phyloP scores from a whole-genome alignment of 192 early-diverging fungal species.

The Coemansia sp. region DNA sequence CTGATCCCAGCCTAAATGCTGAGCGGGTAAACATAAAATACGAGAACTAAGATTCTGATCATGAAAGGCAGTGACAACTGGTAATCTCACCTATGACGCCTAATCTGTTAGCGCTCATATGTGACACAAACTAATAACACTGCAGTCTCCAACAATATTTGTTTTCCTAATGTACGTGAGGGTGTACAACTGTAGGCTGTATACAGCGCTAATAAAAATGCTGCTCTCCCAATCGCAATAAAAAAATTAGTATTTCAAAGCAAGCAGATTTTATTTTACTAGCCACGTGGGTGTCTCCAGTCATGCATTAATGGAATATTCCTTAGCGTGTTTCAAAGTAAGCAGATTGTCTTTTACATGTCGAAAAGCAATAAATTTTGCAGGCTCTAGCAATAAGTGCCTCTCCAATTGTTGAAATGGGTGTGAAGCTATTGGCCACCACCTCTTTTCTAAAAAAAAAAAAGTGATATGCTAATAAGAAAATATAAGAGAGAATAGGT shows the following conservation, averaged over 20 bases:
- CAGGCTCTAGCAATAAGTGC: background rate
- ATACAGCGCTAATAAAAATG: background rate
- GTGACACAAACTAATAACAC: too few species aligned
- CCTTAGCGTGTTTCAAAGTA: background rate
- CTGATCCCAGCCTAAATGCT: too few species aligned
- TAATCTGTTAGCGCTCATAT: too few species aligned
- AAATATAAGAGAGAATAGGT: background rate
- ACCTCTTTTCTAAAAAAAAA: background rate
- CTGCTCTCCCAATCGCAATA: background rate
- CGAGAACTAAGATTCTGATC: too few species aligned
- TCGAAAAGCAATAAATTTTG: background rate
- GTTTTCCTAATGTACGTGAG: too few species aligned
- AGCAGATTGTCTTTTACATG: background rate
- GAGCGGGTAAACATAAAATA: too few species aligned
- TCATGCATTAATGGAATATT: too few species aligned
- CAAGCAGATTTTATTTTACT: background rate
- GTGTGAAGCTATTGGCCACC: background rate
- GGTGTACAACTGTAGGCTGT: too few species aligned
- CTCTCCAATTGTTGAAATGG: background rate
- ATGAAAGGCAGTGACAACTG: too few species aligned
- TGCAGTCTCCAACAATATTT: too few species aligned
- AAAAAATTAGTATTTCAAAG: background rate
- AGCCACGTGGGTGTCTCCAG: too few species aligned
- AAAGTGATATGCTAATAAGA: background rate
- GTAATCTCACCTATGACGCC: too few species aligned